Evolutionary conservation across 257 asterid species (phyloP).

Genomic region (Voacanga thouarsii): DNA sequence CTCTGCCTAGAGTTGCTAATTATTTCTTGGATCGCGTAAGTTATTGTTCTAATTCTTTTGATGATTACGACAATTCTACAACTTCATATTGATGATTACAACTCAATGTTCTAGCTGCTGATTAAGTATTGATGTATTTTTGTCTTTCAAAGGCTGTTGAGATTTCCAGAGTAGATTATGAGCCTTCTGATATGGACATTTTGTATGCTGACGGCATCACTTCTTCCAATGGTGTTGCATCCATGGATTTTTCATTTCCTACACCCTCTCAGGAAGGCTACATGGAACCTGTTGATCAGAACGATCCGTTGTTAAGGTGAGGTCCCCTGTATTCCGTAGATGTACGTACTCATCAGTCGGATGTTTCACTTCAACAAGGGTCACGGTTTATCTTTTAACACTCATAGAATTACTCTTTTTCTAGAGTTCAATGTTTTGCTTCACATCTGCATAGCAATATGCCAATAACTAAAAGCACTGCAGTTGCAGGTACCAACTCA

Average conservation of each 20-base stretch:
- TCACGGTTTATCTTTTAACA: background rate
- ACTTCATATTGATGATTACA: background rate
- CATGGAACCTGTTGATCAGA: conserved; percentile 62
- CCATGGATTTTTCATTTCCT: conserved; percentile 68
- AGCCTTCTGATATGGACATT: conserved; percentile 87
- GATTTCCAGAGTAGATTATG: conserved; percentile 64
- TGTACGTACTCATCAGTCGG: background rate
- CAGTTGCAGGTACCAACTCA: conserved; percentile 67
- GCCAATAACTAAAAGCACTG: conserved; percentile 3
- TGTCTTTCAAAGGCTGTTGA: conserved; percentile 62
- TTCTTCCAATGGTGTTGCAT: conserved; percentile 75
- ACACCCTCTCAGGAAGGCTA: conserved; percentile 48
- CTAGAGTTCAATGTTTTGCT: background rate
- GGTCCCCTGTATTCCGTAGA: background rate
- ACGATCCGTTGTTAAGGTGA: conserved; percentile 47
- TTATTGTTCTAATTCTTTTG: background rate
- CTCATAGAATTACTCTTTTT: background rate
- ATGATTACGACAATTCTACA: background rate
- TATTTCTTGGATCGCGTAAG: conserved; percentile 79
- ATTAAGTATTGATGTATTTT: conserved; percentile 12
- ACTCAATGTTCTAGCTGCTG: conserved; percentile 2
- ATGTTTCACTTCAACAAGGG: background rate
- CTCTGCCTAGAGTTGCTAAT: conserved; percentile 70
- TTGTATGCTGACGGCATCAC: conserved; percentile 75
- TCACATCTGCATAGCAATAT: background rate